Base-by-base conservation (phyloP, 345 rosid species). In the Alliaria petiolata region DNA sequence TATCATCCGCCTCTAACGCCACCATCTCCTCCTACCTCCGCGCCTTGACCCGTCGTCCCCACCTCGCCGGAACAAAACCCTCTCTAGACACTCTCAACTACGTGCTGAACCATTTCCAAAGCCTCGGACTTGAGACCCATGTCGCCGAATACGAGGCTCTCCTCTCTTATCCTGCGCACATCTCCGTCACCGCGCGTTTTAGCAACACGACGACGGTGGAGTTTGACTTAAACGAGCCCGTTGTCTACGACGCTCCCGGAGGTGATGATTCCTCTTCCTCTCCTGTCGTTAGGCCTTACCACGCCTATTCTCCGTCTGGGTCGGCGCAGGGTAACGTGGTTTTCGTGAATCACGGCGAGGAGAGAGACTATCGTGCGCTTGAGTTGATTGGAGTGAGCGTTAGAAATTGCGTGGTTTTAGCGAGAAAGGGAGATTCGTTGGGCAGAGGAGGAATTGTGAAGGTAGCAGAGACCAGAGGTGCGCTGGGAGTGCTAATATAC, bases 281-380 rank as follows among this genome's bases (percentile, higher is more conserved):
- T 35, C 7, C 30, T 9, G 74, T 85, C 20, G 81, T 89, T 8
- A 79, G 54, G 59, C 95, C 99, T 7, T 95, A 88, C 83, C 99
- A 95, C 69, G 98, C 99, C 25, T 95, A 88, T 47, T 83, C 99
- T 2, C 99, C 99, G 6, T 95, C 99, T 1, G 95, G 92, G 17
- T 40, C 88, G 67, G 93, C 50, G 78, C 76, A 59, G 16, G 86
- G 81, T 43, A 69, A 65, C 79, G 87, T 83, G 3, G 96, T 88
- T 25, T 95, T 82, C 64, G 93, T 80, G 9, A 91, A 91, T 69
- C 73, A 84, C 81, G 99, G 97, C 49, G 79, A 83, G 62, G 89
- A 85, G 52, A 83, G 76, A 77, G 98, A 95, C 84, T 91, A 91
- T 35, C 76, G 72, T 64, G 83, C 81, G 69, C 87, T 91, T 53